Percentiles rank a stretch among this genome's conserved stretches.
Evolutionary conservation across 495 filamentous ascomycete species (phyloP).

Genomic region (Xylaria cubensis): DNA sequence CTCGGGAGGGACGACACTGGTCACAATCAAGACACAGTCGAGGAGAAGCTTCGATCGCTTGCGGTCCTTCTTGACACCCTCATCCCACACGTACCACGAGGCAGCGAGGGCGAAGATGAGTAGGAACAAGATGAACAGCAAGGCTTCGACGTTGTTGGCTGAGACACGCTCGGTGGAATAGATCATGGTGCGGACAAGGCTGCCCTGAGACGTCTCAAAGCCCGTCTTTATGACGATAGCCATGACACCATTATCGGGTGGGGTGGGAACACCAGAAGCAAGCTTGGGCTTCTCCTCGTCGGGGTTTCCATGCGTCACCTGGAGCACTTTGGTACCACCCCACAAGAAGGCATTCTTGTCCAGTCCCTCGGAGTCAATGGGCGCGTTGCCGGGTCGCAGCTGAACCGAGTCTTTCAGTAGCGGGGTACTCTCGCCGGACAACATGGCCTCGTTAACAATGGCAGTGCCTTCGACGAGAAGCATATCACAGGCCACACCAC

Average conservation of each 20-base stretch:
- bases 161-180: slow-evolving; percentile 99
- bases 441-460: slow-evolving; percentile 99
- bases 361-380: slow-evolving; percentile 85
- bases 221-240: slow-evolving; percentile 96
- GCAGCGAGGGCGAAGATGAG: slow-evolving; percentile 95
- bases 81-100: slow-evolving; percentile 99
- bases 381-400: slow-evolving; percentile 83
- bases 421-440: slow-evolving; percentile 97
- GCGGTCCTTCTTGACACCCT: slow-evolving; percentile 89
- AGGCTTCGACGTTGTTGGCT: slow-evolving; percentile 92
- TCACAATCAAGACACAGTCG: slow-evolving; percentile 96
- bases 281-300: slow-evolving; percentile 73
- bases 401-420: slow-evolving; percentile 96
- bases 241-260: slow-evolving; percentile 92
- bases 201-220: slow-evolving; percentile 98
- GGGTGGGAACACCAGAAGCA: slow-evolving; percentile 70
- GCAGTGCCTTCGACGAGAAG: slow-evolving; percentile 90
- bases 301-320: slow-evolving; percentile 83
- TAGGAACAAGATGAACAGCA: slow-evolving; percentile 96
- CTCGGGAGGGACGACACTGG: slow-evolving; percentile 95
- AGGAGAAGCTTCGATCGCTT: slow-evolving; percentile 97
- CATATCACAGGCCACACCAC: slow-evolving; percentile 97
- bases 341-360: slow-evolving; percentile 97
- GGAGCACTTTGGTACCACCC: slow-evolving; percentile 96
- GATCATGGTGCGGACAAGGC: slow-evolving; percentile 98